These are phyloP conservation scores for Cercospora beticola DNA, from an alignment of 2,329 filamentous ascomycete genomes.

Conservation along the genomic window DNA sequence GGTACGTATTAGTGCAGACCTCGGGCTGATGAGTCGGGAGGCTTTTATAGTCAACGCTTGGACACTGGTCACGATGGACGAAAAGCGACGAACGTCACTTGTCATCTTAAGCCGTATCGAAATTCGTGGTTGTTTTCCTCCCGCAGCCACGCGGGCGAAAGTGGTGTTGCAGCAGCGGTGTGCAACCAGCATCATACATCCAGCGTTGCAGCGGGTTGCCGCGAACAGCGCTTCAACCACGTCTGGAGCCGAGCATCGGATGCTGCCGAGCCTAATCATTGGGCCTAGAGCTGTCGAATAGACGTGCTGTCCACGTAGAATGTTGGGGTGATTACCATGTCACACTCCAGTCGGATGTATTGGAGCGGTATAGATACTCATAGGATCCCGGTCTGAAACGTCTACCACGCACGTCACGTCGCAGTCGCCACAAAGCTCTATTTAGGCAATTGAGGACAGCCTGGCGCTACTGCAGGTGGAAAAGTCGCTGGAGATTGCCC, in stretches of 20 bases:
- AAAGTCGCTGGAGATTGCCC: not conserved
- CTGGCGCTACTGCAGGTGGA: constrained; percentile 1
- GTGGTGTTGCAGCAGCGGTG: constrained; percentile 6
- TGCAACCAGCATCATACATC: constrained; percentile 1
- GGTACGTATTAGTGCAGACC: not conserved
- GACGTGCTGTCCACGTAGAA: not conserved
- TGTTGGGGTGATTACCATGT: not conserved
- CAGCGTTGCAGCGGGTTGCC: not conserved
- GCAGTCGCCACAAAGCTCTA: constrained; percentile 9
- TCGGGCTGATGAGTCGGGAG: constrained; percentile 8
- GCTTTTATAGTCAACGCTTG: constrained; percentile 14
- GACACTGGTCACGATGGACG: constrained; percentile 9
- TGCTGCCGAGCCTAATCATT: not conserved
- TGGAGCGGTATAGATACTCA: not conserved
- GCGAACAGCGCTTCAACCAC: not conserved
- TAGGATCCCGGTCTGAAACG: constrained; percentile 1
- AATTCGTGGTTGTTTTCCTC: not conserved
- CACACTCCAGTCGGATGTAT: not conserved
- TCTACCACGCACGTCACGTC: constrained; percentile 13
- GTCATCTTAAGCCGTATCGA: not conserved
- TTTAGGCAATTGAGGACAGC: not conserved
- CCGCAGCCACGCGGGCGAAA: not conserved
- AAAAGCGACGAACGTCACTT: constrained; percentile 1
- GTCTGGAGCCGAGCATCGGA: not conserved
- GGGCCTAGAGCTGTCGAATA: not conserved